Percentiles rank a stretch among this genome's conserved stretches.
Conservation (phyloP, 2,329 filamentous ascomycete species). For the Beauveria medogensis region DNA sequence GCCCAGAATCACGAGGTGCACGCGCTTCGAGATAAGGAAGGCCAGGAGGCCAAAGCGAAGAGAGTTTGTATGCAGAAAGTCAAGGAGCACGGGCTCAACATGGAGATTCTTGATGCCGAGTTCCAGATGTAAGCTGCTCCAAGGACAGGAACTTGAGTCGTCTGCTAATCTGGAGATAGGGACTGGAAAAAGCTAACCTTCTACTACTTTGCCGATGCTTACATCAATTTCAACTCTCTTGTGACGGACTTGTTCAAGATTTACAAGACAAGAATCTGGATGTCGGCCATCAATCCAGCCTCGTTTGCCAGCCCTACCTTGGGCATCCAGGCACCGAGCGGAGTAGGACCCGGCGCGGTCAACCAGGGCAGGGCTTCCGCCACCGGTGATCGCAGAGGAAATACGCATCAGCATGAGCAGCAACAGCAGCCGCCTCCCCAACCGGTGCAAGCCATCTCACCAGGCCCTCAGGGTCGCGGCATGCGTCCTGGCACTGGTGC, state of each 20-base stretch:
- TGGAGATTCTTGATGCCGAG: constrained; percentile 98
- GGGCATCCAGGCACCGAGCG: constrained; percentile 61
- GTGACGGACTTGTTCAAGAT: constrained; percentile 98
- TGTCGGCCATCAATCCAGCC: constrained; percentile 97
- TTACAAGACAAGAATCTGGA: constrained; percentile 99
- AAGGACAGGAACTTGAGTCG: not conserved
- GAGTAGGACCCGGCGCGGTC: constrained; percentile 59
- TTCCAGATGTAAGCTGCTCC: constrained; percentile 78
- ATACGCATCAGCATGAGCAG: constrained; percentile 26
- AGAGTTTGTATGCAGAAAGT: constrained; percentile 95
- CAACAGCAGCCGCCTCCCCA: constrained; percentile 25
- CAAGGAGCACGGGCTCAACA: constrained; percentile 84
- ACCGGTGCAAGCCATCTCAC: constrained; percentile 3
- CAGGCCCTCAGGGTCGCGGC: constrained; percentile 22
- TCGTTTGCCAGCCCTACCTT: constrained; percentile 78
- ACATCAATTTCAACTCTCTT: constrained; percentile 98
- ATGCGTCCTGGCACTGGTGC: constrained; percentile 33
- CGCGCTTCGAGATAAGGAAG: constrained; percentile 87
- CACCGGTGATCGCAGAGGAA: constrained; percentile 38
- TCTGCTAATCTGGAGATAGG: constrained; percentile 40
- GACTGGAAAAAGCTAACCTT: constrained; percentile 99
- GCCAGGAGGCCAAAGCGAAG: constrained; percentile 95
- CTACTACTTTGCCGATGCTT: constrained; percentile 96
- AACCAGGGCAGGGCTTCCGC: constrained; percentile 40
- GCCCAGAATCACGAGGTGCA: constrained; percentile 88